Conservation (phyloP, 179 eudicot genomes). For the Carnegiea gigantea region DNA sequence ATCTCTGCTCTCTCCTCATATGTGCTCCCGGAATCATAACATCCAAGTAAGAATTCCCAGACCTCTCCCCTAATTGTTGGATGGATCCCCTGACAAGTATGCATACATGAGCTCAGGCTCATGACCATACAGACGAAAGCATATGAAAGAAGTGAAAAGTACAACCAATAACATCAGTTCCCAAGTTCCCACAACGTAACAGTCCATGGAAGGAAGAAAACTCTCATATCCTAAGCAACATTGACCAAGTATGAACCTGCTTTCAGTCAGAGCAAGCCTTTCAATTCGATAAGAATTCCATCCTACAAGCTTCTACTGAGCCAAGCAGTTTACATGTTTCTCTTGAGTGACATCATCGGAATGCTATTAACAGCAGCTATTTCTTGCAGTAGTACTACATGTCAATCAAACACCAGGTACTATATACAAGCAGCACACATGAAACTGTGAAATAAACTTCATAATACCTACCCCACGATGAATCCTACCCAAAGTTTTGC, state of each 20-base stretch:
- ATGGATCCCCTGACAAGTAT: slow-evolving; percentile 71
- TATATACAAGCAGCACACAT: not conserved
- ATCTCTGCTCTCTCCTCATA: slow-evolving; percentile 77
- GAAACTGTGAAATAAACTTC: not conserved
- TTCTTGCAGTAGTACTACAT: not conserved
- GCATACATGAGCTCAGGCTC: slow-evolving; percentile 4
- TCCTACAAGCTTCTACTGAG: not conserved
- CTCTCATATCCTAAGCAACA: not conserved
- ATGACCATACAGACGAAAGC: not conserved
- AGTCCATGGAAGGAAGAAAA: not conserved
- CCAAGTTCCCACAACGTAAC: not conserved
- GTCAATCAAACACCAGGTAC: not conserved
- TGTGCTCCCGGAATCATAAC: slow-evolving; percentile 91
- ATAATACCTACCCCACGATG: slow-evolving; percentile 82
- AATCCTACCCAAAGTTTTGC: slow-evolving; percentile 79
- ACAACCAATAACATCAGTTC: not conserved
- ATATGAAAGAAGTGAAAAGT: slow-evolving; percentile 1
- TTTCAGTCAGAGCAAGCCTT: not conserved
- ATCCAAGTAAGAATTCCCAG: slow-evolving; percentile 97
- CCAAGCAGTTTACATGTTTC: not conserved
- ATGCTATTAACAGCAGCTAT: not conserved
- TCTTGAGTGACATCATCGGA: not conserved
- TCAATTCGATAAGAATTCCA: not conserved
- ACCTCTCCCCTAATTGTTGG: slow-evolving; percentile 98
- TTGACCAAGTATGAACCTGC: not conserved